Evolutionary conservation across 768 basidiomycete genomes (phyloP).

Genomic region (Gloeopeniophorella convolvens): DNA sequence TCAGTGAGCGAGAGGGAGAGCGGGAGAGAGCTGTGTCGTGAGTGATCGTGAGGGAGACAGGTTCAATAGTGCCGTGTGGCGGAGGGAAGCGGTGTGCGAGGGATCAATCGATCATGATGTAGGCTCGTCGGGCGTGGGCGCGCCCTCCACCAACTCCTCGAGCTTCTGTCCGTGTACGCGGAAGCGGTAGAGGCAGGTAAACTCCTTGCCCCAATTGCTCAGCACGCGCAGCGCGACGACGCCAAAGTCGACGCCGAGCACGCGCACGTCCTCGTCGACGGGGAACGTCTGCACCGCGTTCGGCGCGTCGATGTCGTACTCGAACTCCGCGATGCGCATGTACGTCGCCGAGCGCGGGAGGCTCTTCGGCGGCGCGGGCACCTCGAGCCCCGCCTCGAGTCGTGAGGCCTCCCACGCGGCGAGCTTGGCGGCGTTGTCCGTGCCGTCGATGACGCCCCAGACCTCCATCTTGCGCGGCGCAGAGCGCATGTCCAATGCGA

Average conservation of each 20-base stretch:
- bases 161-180: slow-evolving; percentile 66
- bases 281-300: slow-evolving; percentile 45
- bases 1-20: background rate
- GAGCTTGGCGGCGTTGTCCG: slow-evolving; percentile 60
- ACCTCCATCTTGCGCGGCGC: slow-evolving; percentile 87
- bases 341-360: slow-evolving; percentile 27
- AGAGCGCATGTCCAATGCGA: slow-evolving; percentile 73
- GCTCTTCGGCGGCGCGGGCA: slow-evolving; percentile 25
- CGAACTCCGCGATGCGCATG: slow-evolving; percentile 41
- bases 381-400: slow-evolving; percentile 22
- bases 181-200: slow-evolving; percentile 85
- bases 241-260: slow-evolving; percentile 76
- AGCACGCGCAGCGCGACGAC: slow-evolving; percentile 73
- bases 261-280: slow-evolving; percentile 47
- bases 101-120: slow-evolving; percentile 2
- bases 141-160: slow-evolving; percentile 3
- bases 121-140: background rate
- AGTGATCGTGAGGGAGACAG: slow-evolving; percentile 2
- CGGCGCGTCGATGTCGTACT: slow-evolving; percentile 39
- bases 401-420: slow-evolving; percentile 41
- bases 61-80: background rate
- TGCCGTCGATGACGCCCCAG: slow-evolving; percentile 83
- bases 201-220: slow-evolving; percentile 85
- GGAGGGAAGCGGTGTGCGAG: background rate
- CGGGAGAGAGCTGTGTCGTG: background rate